Conservation (phyloP, 2,329 filamentous ascomycete genomes). For the Sporothrix phasma region DNA sequence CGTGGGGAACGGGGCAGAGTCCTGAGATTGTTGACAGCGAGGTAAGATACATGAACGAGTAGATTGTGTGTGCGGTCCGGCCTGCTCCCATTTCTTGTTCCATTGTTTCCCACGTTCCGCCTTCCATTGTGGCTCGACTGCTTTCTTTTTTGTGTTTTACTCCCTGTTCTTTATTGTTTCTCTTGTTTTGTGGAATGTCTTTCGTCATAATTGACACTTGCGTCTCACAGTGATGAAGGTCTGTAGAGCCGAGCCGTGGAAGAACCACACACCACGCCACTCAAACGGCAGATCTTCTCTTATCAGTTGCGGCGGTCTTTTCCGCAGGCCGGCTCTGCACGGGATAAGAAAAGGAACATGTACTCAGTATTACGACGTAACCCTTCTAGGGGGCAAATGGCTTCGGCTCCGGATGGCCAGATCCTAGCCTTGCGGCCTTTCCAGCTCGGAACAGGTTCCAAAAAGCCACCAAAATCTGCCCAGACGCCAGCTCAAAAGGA, state of each 20-base stretch:
- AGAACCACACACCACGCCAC: neutral
- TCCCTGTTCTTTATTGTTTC: neutral
- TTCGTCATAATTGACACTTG: neutral
- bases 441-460: neutral
- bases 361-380: too few species aligned
- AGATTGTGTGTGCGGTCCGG: neutral
- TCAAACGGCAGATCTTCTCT: neutral
- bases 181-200: neutral
- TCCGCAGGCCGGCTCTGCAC: neutral
- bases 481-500: neutral
- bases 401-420: slow-evolving; percentile 8
- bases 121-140: too few species aligned
- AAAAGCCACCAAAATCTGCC: neutral
- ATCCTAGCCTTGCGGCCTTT: neutral
- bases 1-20: slow-evolving; percentile 3
- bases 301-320: neutral
- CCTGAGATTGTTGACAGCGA: neutral
- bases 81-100: too few species aligned
- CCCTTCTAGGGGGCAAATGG: neutral
- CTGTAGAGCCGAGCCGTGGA: too few species aligned
- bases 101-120: too few species aligned
- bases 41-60: too few species aligned
- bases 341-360: neutral
- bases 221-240: too few species aligned
- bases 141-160: neutral